Evolutionary conservation across 129 eudicot genomes (phyloP).

Genomic region (Saussurea involucrata): DNA sequence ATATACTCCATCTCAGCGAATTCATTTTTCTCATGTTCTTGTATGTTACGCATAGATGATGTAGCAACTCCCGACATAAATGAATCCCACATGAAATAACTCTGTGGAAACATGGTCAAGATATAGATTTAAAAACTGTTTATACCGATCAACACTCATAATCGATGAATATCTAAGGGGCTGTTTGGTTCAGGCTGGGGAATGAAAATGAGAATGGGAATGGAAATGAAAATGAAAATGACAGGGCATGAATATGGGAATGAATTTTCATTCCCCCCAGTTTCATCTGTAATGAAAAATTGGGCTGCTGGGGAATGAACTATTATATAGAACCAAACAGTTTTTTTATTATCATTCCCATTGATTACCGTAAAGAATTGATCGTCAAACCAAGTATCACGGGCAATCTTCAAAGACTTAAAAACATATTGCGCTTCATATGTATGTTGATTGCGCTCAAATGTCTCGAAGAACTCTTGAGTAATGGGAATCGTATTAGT

Average conservation of each 20-base stretch:
- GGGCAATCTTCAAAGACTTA: slow-evolving; percentile 61
- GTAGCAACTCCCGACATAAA: slow-evolving; percentile 72
- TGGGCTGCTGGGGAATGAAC: too few species aligned
- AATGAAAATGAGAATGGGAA: too few species aligned
- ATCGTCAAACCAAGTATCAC: slow-evolving; percentile 65
- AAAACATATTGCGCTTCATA: slow-evolving; percentile 81
- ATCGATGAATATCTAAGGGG: not conserved
- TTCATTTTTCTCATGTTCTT: slow-evolving; percentile 45
- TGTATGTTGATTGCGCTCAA: slow-evolving; percentile 61
- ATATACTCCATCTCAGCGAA: slow-evolving; percentile 84
- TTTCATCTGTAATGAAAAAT: too few species aligned
- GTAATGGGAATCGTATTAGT: slow-evolving; percentile 79
- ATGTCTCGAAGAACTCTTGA: slow-evolving; percentile 41
- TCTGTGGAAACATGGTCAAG: slow-evolving; percentile 35
- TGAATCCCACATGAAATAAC: slow-evolving; percentile 91
- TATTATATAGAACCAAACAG: too few species aligned
- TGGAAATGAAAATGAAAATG: too few species aligned
- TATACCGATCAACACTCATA: not conserved
- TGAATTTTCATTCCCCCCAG: too few species aligned
- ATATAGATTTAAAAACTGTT: not conserved
- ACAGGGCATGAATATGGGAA: too few species aligned
- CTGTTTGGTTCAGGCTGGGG: too few species aligned
- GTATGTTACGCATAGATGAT: slow-evolving; percentile 58
- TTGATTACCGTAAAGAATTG: slow-evolving; percentile 52
- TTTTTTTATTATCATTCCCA: too few species aligned